A percentile compares a stretch with the other conserved stretches of the same genome.
These are phyloP conservation scores for Adansonia madagascariensis DNA, from an alignment of 441 rosid genomes.

Conservation along the genomic window DNA sequence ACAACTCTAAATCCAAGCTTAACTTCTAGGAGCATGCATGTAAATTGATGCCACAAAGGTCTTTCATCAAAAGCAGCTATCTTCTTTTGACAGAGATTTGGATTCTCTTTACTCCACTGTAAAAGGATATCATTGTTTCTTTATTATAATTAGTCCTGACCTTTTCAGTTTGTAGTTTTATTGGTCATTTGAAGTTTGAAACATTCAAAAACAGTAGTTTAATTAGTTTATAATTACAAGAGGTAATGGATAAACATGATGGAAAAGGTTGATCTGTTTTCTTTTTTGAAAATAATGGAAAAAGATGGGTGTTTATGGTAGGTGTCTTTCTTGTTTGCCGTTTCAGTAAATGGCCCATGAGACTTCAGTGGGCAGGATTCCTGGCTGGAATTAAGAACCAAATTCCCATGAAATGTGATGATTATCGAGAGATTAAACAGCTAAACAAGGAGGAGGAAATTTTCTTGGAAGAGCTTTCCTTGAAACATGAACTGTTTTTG, in stretches of 20 bases:
- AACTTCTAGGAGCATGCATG: not conserved
- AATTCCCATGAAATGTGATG: constrained; percentile 37
- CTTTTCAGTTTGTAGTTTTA: not conserved
- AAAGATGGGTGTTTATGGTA: constrained; percentile 27
- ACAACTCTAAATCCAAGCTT: not conserved
- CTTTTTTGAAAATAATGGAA: constrained; percentile 32
- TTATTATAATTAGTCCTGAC: not conserved
- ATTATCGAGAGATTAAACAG: constrained; percentile 26
- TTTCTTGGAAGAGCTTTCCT: constrained; percentile 25
- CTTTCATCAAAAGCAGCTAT: not conserved
- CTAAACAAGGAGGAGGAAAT: not conserved
- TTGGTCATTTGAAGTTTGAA: constrained; percentile 14
- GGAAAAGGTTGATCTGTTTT: constrained; percentile 37
- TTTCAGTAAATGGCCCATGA: constrained; percentile 43
- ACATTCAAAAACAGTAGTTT: constrained; percentile 14
- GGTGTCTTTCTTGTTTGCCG: constrained; percentile 41
- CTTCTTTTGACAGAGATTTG: constrained; percentile 15
- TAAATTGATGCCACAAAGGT: not conserved
- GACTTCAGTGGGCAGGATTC: constrained; percentile 47
- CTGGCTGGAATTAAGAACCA: constrained; percentile 51
- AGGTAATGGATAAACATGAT: constrained; percentile 11
- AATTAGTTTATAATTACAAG: constrained; percentile 22
- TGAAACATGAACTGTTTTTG: constrained; percentile 58
- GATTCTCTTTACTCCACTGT: constrained; percentile 13
- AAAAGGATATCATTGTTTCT: constrained; percentile 12